Base-by-base conservation (phyloP, 768 basidiomycete genomes). In the Mycena vulgaris region DNA sequence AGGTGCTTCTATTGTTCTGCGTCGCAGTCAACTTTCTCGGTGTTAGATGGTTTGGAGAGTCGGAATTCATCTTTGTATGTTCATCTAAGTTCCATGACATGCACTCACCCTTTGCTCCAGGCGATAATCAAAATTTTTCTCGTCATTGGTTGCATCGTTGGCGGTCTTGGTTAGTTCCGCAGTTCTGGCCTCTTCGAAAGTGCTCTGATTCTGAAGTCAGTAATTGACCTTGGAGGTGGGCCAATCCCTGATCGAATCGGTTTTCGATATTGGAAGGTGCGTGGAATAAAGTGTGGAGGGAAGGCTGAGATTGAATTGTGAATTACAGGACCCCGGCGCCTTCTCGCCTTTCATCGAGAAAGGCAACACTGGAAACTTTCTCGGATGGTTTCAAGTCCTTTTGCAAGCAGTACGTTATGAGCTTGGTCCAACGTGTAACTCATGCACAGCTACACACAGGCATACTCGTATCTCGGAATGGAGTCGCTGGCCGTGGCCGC, bases 401-500 rank as follows among this genome's bases (percentile, higher is more conserved):
- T 14, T 72, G 42, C 59, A 67, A 37, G 33, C 70, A 63, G 70
- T 72, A 58, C 39, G 63, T 72, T n/a, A n/a, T n/a, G n/a, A n/a
- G n/a, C n/a, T n/a, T n/a, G n/a, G n/a, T n/a, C n/a, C n/a, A n/a
- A n/a, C n/a, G n/a, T n/a, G n/a, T n/a, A n/a, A n/a, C n/a, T n/a
- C n/a, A 16, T 40, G n/a, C n/a, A n/a, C n/a, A n/a, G n/a, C n/a
- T n/a, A n/a, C n/a, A n/a, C n/a, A n/a, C 16, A 65, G 69, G 89
- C 87, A 3, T 94, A 91, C 83, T 89, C 92, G 1, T 90, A 89
- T 80, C 85, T 88, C 68, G 90, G 90, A 27, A 87, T 91, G 71
- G 90, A 93, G 78, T 73, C 75, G 10, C 76, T 83, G 21, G 81
- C 80, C 6, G 79, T 78, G 37, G 75, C 75, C 56, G 77, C 90